Evolutionary conservation across 1,139 yeast genomes (phyloP), one percentile per base, ranked within the genome.

Genomic region (Yamadazyma triangularis): DNA sequence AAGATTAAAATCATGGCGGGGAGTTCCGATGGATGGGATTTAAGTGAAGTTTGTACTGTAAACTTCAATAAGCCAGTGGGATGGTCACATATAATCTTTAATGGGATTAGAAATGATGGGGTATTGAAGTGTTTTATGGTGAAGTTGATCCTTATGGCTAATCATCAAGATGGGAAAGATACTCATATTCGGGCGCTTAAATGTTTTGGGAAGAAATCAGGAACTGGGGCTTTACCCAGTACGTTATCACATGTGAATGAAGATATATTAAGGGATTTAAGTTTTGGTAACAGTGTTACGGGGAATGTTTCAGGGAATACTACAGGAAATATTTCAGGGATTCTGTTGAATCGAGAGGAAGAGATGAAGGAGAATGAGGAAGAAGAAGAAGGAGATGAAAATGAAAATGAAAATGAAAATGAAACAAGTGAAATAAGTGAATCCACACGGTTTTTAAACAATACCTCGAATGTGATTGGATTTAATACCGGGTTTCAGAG

Each of bases 131-230:
- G 96, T 37, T 86, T 82, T 46, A 66, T 81, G 45, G 58, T 91
- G 6, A 76, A 87, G 39, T 51, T 93, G 16, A 60, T 73, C n/a
- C 71, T 93, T 15, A 62, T 79, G 18, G 75, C 87, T 1, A 93
- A 91, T 50, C 96, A 88, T 48, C 97, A 89, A 51, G 91, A 87
- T 51, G 99, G 99, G 27, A 91, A 91, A 51, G 99, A 93, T 55
- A 82, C 96, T 2, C 97, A 88, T 53, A 66, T 93, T 6, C 58
- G 98, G 31, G 84, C 91, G 0, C 66, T 91, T 7, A 46, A 58
- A 29, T 59, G 70, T 36, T 64, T 60, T 45, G 70, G 70, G 4
- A 62, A 57, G 38, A 64, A 62, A 34, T 38, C 58, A 3, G 27
- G 20, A 16, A 27, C 24, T 15, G 13, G 36, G 11, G 20, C 19